Evolutionary conservation across 1,284 basidiomycete species (phyloP).

Genomic region (Malassezia nana): DNA sequence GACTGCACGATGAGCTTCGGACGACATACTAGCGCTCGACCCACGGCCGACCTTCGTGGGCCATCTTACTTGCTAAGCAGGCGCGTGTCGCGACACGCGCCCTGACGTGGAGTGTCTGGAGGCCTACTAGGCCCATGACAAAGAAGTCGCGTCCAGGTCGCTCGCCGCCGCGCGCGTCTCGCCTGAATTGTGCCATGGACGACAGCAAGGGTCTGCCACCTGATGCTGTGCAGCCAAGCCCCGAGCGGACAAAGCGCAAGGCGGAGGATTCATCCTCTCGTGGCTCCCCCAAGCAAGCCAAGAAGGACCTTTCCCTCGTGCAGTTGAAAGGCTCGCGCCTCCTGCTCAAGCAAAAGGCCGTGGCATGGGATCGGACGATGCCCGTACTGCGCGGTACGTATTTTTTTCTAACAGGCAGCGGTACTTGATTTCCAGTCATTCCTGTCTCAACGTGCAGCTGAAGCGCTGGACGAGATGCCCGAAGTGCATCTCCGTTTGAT

Average conservation of each 20-base stretch:
- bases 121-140: constrained; percentile 1
- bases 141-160: background rate
- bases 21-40: constrained; percentile 18
- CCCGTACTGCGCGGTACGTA: constrained; percentile 68
- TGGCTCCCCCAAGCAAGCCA: constrained; percentile 16
- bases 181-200: constrained; percentile 6
- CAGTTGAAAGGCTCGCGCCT: constrained; percentile 58
- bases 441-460: constrained; percentile 18
- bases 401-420: constrained; percentile 13
- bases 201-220: background rate
- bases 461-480: constrained; percentile 55
- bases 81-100: background rate
- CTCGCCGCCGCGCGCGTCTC: background rate
- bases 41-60: constrained; percentile 13
- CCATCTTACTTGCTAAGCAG: background rate
- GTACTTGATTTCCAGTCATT: constrained; percentile 31
- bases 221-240: background rate
- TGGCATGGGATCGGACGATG: constrained; percentile 64
- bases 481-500: constrained; percentile 63
- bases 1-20: constrained; percentile 52
- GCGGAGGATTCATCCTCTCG: background rate
- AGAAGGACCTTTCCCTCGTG: constrained; percentile 29
- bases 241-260: constrained; percentile 7
- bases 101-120: background rate
- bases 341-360: constrained; percentile 64